Conservation (phyloP, 2,329 filamentous ascomycete species). For the Hymenotorrendiella dingleyae region DNA sequence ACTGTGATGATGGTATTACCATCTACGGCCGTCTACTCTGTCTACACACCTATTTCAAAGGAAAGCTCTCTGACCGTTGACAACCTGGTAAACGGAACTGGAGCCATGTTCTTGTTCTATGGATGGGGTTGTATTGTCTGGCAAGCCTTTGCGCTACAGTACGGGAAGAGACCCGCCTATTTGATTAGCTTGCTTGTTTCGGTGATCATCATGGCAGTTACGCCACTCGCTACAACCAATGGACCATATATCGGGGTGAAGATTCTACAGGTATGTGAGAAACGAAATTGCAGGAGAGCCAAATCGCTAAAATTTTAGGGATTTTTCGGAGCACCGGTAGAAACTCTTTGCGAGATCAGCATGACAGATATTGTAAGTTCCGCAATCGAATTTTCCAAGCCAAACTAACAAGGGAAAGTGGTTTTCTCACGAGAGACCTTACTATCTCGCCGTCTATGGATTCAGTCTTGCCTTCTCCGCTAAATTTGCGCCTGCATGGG, state of each 20-base stretch:
- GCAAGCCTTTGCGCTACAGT: constrained; percentile 44
- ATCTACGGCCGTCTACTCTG: constrained; percentile 41
- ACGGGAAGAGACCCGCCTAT: constrained; percentile 40
- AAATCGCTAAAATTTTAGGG: too few relatives aligned
- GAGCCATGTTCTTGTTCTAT: constrained; percentile 45
- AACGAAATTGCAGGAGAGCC: too few relatives aligned
- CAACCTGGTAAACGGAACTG: constrained; percentile 42
- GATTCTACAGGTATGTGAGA: constrained; percentile 14
- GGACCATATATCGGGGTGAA: constrained; percentile 20
- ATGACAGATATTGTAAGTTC: constrained; percentile 27
- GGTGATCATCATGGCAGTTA: constrained; percentile 32
- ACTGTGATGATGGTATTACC: constrained; percentile 42
- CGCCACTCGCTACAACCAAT: constrained; percentile 21
- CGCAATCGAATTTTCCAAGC: neutral
- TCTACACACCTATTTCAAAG: constrained; percentile 40
- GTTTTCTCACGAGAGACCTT: constrained; percentile 39
- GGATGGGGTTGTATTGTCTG: constrained; percentile 47
- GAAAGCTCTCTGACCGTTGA: constrained; percentile 38
- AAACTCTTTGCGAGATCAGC: constrained; percentile 27
- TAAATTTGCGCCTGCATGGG: constrained; percentile 38
- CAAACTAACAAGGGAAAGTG: constrained; percentile 16
- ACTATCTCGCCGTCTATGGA: constrained; percentile 37
- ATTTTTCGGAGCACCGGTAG: constrained; percentile 23
- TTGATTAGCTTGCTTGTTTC: constrained; percentile 33
- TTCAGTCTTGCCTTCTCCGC: constrained; percentile 37